These are phyloP conservation scores for Radiomyces spectabilis DNA, from an alignment of 192 early-diverging fungal species.

Conservation along the genomic window DNA sequence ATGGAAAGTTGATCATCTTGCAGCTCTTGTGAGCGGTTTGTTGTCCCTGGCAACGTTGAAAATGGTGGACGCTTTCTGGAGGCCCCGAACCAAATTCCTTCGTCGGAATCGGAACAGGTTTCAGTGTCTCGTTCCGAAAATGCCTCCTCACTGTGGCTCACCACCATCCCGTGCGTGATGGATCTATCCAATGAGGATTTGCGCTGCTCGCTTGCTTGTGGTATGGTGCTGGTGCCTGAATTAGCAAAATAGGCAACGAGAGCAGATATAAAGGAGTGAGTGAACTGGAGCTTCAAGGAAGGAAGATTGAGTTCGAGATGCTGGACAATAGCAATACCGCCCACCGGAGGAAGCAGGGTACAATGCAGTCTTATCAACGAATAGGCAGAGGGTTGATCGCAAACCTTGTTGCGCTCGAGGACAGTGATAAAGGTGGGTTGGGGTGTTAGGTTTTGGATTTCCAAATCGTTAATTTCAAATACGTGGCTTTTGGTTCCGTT, in stretches of 20 bases:
- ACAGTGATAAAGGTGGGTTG: too few species aligned
- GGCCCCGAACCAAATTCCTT: not conserved
- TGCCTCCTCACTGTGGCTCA: not conserved
- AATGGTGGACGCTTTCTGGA: not conserved
- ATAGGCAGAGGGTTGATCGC: too few species aligned
- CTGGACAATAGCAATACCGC: constrained; percentile 78
- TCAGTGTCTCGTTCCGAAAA: not conserved
- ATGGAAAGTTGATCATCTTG: constrained; percentile 51
- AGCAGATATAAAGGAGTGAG: constrained; percentile 70
- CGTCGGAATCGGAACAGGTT: not conserved
- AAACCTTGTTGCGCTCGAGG: too few species aligned
- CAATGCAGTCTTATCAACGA: too few species aligned
- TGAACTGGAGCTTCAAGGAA: constrained; percentile 71
- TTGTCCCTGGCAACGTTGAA: not conserved
- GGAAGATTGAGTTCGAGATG: constrained; percentile 79
- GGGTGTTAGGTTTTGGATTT: too few species aligned
- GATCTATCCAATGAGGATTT: not conserved
- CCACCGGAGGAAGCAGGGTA: constrained; percentile 80
- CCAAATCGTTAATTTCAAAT: too few species aligned
- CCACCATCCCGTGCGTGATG: not conserved
- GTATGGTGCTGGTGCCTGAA: not conserved
- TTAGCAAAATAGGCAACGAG: constrained; percentile 47
- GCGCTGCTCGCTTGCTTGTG: not conserved
- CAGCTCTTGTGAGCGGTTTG: not conserved
- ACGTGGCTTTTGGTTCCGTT: too few species aligned